A percentile compares a stretch with the other conserved stretches of the same genome.
Conservation (phyloP, 169 alveolate species). For the Babesia ovata region DNA sequence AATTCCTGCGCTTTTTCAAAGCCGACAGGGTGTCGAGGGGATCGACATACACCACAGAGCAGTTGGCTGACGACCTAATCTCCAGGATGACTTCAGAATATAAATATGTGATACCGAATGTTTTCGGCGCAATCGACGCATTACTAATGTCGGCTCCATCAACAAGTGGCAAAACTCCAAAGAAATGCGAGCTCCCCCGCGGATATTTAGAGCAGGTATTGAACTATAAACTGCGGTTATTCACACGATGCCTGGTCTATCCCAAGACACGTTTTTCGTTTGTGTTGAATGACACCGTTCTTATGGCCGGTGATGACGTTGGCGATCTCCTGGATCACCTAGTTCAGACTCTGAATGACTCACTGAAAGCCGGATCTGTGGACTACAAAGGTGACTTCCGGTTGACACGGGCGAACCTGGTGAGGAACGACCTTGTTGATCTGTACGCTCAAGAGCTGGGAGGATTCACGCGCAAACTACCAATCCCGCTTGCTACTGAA, state of each 20-base stretch:
- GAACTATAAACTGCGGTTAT: constrained; percentile 15
- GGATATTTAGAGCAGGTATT: constrained; percentile 9
- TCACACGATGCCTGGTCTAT: neutral
- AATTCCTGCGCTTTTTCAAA: constrained; percentile 10
- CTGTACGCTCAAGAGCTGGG: constrained; percentile 33
- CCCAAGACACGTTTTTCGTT: constrained; percentile 18
- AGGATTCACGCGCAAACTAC: constrained; percentile 10
- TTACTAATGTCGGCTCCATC: constrained; percentile 41
- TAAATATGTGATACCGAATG: constrained; percentile 33
- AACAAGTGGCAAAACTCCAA: neutral
- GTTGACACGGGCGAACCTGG: constrained; percentile 28
- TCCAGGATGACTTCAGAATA: constrained; percentile 25
- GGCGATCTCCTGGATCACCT: constrained; percentile 39
- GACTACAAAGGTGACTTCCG: constrained; percentile 1
- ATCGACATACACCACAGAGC: neutral
- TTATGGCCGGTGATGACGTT: constrained; percentile 62
- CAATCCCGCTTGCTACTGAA: constrained; percentile 34
- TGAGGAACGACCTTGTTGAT: constrained; percentile 44
- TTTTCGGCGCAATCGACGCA: constrained; percentile 45
- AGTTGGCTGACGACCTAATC: constrained; percentile 5
- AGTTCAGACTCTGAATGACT: constrained; percentile 24
- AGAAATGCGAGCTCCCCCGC: neutral
- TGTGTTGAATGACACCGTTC: constrained; percentile 1
- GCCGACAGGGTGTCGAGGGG: neutral
- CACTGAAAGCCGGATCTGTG: neutral